phyloP scores from a whole-genome alignment of 495 filamentous ascomycete genomes.

The Penicillium bialowiezense region DNA sequence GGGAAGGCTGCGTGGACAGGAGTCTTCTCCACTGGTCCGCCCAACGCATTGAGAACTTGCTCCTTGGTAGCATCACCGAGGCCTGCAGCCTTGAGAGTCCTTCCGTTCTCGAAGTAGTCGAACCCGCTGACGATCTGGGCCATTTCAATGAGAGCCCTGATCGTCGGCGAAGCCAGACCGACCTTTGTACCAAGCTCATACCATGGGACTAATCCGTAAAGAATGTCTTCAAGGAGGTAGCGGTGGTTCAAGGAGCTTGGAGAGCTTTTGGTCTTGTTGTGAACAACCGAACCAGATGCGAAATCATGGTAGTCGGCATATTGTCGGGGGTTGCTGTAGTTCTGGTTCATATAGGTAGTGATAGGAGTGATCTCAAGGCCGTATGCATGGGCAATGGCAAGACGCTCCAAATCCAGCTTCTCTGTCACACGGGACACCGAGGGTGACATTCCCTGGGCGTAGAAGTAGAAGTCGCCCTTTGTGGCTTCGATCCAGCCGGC shows the following conservation, averaged over 20 bases:
- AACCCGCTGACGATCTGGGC: conserved; percentile 31
- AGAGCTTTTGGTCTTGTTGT: conserved; percentile 21
- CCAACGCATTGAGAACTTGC: conserved; percentile 73
- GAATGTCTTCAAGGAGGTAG: conserved; percentile 16
- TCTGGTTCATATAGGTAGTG: conserved; percentile 19
- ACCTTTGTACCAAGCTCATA: conserved; percentile 17
- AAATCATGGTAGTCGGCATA: conserved; percentile 17
- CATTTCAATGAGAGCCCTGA: conserved; percentile 16
- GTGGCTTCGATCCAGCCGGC: conserved; percentile 20
- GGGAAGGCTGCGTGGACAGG: not conserved
- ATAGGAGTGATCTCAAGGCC: conserved; percentile 12
- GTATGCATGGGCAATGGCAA: conserved; percentile 16
- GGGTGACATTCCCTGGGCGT: conserved; percentile 18
- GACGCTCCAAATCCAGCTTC: conserved; percentile 13
- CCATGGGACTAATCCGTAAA: conserved; percentile 15
- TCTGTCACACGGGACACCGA: conserved; percentile 16
- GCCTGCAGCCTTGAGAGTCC: conserved; percentile 77
- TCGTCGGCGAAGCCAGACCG: conserved; percentile 16
- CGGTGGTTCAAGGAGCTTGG: conserved; percentile 14
- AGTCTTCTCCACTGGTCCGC: conserved; percentile 23
- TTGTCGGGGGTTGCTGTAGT: conserved; percentile 13
- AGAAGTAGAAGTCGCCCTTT: conserved; percentile 21
- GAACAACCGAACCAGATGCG: conserved; percentile 12
- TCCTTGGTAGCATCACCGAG: conserved; percentile 70
- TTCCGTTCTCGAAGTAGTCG: conserved; percentile 85